Evolutionary conservation across 2,329 filamentous ascomycete species (phyloP).

Genomic region (Fragosphaeria purpurea): DNA sequence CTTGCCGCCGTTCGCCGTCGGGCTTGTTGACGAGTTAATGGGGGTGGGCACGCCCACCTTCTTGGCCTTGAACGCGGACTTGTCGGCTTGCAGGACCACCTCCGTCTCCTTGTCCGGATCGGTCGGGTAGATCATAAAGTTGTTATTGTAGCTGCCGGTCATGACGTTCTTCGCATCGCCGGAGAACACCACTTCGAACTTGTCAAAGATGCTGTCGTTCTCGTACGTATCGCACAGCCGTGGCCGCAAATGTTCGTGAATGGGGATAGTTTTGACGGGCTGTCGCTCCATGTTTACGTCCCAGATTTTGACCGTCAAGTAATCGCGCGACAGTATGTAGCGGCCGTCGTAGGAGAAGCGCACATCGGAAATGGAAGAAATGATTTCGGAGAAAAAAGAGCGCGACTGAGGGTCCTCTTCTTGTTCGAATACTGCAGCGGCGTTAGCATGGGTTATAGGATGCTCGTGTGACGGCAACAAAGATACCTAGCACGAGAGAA

Average conservation of each 20-base stretch:
- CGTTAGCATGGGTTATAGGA: background rate
- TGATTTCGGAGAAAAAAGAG: conserved; percentile 99
- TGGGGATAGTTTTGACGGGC: conserved; percentile 96
- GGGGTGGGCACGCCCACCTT: conserved; percentile 97
- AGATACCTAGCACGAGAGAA: background rate
- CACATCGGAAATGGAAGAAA: conserved; percentile 97
- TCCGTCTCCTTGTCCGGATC: conserved; percentile 94
- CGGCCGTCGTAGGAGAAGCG: conserved; percentile 93
- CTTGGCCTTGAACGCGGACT: conserved; percentile 99
- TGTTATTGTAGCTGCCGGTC: conserved; percentile 99
- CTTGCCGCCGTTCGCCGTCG: conserved; percentile 65
- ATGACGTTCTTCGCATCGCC: conserved; percentile 98
- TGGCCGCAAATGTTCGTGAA: conserved; percentile 92
- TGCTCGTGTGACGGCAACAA: too few species aligned
- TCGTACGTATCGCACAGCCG: conserved; percentile 96
- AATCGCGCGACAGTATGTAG: conserved; percentile 95
- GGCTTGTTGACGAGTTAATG: conserved; percentile 74
- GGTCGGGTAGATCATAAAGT: conserved; percentile 99
- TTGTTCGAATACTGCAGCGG: conserved; percentile 78
- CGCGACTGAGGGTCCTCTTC: conserved; percentile 95
- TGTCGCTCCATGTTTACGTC: conserved; percentile 98
- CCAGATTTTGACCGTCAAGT: conserved; percentile 99
- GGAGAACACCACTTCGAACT: conserved; percentile 98
- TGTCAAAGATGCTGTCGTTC: conserved; percentile 99
- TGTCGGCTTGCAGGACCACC: conserved; percentile 94